Percentiles rank a stretch among this genome's conserved stretches.
Evolutionary conservation across 2,329 filamentous ascomycete genomes (phyloP).

Genomic region (Aspergillus melleus): DNA sequence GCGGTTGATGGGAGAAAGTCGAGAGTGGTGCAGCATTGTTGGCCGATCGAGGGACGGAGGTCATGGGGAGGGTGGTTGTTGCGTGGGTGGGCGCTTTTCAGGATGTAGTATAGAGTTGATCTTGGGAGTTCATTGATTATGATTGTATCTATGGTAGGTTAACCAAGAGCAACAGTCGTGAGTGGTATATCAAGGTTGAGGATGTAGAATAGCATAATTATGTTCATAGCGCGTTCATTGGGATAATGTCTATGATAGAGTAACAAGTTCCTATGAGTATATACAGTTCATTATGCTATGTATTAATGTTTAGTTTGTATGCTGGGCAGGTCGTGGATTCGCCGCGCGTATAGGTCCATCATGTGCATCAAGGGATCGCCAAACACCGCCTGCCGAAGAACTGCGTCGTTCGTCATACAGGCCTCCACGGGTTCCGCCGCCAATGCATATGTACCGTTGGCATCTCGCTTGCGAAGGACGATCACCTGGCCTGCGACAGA

Average conservation of each 20-base stretch:
- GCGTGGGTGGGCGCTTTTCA: too few relatives aligned
- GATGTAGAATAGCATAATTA: too few relatives aligned
- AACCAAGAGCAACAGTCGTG: background rate
- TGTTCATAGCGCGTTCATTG: too few relatives aligned
- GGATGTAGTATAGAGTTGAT: background rate
- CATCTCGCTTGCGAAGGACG: slow-evolving; percentile 52
- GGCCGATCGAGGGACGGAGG: background rate
- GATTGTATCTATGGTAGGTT: too few relatives aligned
- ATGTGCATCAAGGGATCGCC: slow-evolving; percentile 78
- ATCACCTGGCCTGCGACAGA: slow-evolving; percentile 71
- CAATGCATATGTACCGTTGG: slow-evolving; percentile 11
- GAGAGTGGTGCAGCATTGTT: slow-evolving; percentile 33
- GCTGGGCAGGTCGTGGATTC: slow-evolving; percentile 58
- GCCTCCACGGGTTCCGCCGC: slow-evolving; percentile 64
- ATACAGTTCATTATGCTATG: background rate
- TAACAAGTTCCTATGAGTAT: background rate
- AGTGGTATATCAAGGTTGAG: background rate
- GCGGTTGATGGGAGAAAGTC: slow-evolving; percentile 7
- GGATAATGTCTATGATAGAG: too few relatives aligned
- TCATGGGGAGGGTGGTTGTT: background rate
- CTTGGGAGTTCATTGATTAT: too few relatives aligned
- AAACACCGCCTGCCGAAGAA: slow-evolving; percentile 71
- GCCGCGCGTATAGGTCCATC: slow-evolving; percentile 73
- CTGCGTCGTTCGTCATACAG: slow-evolving; percentile 65
- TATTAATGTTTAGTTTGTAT: background rate